Evolutionary conservation across 2,329 filamentous ascomycete species (phyloP), one percentile per base, ranked within the genome.

Genomic region (Grosmannia penicillata): DNA sequence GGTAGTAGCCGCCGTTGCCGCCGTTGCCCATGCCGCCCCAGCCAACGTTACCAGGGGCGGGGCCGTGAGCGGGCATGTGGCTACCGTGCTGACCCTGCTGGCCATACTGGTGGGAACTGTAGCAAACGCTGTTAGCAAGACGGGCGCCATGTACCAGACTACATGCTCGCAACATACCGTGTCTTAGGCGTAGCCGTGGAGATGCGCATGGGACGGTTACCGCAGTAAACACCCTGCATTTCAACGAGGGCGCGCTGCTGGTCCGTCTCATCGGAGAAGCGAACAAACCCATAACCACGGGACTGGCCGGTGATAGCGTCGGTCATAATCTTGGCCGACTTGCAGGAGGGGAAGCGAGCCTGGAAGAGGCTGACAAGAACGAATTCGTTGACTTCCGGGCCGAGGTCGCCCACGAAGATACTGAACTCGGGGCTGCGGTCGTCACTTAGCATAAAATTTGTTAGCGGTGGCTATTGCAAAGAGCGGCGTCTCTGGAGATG

Each of bases 241-340:
- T 98, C 91, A 37, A 80, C 81, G 18, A 98, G 71, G 46, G 91
- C 89, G 45, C 87, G 84, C 67, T 98, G 89, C 67, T 96, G 89
- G 55, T 98, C 91, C 49, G 78, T 75, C 66, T 96, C 89, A 49
- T 93, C 85, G 37, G 85, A 85, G 66, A 98, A 98, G 49, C 91
- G 85, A 38, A 98, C 91, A 53, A 98, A 98, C 33, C 91, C 91
- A 54, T 98, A 98, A 40, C 91, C 91, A 46, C 91, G 86, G 47
- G 87, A 95, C 74, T 96, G 89, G 51, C 91, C 91, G 47, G 82
- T 93, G 63, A 96, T 91, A 44, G 91, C 89, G 55, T 98, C 91
- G 44, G 89, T 94, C 91, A 98, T 98, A 63, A 98, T 98, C 73
- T 98, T 98, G 54, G 91, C 91, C 27, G 86, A 94, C 70, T 96